Evolutionary conservation across 1,284 basidiomycete species (phyloP), one percentile per base, ranked within the genome.

Genomic region (Moesziomyces parantarcticus): DNA sequence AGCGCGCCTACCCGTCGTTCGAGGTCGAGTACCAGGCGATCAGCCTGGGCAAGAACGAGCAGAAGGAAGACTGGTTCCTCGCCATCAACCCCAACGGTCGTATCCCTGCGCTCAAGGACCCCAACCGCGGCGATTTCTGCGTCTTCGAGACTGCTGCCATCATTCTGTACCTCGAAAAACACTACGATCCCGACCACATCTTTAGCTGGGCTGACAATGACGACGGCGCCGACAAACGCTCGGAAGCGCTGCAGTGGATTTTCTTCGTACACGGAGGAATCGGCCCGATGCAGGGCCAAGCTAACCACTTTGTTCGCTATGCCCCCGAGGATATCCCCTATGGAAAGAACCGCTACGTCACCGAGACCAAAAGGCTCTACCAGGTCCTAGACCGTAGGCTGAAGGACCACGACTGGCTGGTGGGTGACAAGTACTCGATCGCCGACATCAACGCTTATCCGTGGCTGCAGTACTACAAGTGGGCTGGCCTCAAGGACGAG

Each of bases 1-100:
- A 76, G 50, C 61, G 54, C 2, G 57, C 51, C 22, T 72, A 72
- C 16, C 69, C 69, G 13, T 61, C 70, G 46, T 77, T 72, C 52
- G 26, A 70, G 25, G 62, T 62, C 41, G 69, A 72, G 26, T 72
- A 71, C 44, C 45, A 48, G 1, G 21, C 58, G 22, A 59, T 71
- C 41, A 41, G 32, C 1, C 43, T 71, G 1, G 62, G 68, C 40
- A 65, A 72, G 58, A 78, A 76, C 43, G 67, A 73, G 40, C 77
- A 79, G 49, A 79, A 79, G 50, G 68, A 75, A 39, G 58, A 65
- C 13, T 79, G 77, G 70, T 75, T 75, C 46, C 56, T 77, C 32
- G 47, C 69, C 47, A 74, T 81, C 71, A 80, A 79, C 58, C 79
- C 79, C 22, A 81, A 81, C 39, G 79, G 79, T 2, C 67, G 79